Evolutionary conservation across 164 flowering plant genomes (phyloP).

Genomic region (Stephania yunnanensis): DNA sequence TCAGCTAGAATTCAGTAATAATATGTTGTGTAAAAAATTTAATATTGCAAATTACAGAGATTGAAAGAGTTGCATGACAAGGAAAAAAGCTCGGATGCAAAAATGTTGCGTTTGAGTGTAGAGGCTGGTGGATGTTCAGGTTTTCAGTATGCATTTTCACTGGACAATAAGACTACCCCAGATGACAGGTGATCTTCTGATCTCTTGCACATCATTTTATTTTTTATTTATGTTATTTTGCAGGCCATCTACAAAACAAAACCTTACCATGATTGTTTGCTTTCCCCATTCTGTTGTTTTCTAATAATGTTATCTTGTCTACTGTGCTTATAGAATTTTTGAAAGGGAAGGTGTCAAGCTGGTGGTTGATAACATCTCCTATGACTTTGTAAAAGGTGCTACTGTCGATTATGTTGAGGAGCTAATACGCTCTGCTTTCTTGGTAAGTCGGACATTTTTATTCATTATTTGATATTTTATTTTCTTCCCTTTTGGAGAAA

Average conservation of each 20-base stretch:
- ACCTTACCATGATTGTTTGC: not conserved
- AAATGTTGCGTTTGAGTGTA: constrained; percentile 82
- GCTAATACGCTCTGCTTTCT: constrained; percentile 60
- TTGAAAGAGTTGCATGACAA: constrained; percentile 74
- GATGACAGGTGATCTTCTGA: constrained; percentile 68
- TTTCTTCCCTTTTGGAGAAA: not conserved
- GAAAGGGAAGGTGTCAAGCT: constrained; percentile 86
- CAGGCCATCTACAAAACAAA: not conserved
- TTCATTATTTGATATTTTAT: not conserved
- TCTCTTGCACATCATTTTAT: not conserved
- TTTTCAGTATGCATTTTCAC: constrained; percentile 74
- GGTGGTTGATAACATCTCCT: constrained; percentile 82
- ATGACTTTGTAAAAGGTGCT: constrained; percentile 91
- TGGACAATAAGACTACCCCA: constrained; percentile 54
- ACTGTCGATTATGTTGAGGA: constrained; percentile 96
- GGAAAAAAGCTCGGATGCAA: constrained; percentile 36
- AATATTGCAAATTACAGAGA: constrained; percentile 43
- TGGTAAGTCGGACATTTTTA: constrained; percentile 26
- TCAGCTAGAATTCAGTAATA: too few relatives aligned
- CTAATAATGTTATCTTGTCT: not conserved
- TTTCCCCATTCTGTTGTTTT: not conserved
- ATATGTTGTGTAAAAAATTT: not conserved
- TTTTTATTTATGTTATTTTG: not conserved
- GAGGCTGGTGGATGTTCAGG: constrained; percentile 99
- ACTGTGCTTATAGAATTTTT: constrained; percentile 48